Conservation (phyloP, 805 yeast genomes). For the Starmerella khaoyaiensis region DNA sequence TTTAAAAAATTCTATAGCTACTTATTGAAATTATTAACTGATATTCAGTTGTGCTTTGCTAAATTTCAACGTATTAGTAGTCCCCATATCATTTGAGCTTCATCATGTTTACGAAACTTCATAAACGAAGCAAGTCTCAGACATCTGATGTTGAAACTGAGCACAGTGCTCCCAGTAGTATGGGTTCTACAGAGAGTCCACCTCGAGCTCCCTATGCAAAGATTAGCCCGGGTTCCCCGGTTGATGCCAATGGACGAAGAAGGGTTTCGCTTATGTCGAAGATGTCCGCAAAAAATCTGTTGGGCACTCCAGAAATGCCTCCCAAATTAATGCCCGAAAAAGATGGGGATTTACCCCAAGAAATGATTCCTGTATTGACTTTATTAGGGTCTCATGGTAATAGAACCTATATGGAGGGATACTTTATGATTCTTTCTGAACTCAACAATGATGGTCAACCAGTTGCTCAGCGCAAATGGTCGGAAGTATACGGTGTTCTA, state of each 20-base stretch:
- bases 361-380: constrained; percentile 58
- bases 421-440: constrained; percentile 33
- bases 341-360: constrained; percentile 39
- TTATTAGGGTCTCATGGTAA: constrained; percentile 57
- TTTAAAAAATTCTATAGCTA: too few species aligned
- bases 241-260: too few species aligned
- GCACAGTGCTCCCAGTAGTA: too few species aligned
- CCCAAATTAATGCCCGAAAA: constrained; percentile 2
- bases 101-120: constrained; percentile 7
- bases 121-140: constrained; percentile 7
- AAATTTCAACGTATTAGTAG: background rate
- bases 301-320: background rate
- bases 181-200: background rate
- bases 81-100: background rate
- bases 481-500: constrained; percentile 81
- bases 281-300: constrained; percentile 1
- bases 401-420: constrained; percentile 49
- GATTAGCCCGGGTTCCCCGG: too few species aligned
- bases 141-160: constrained; percentile 1
- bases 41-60: background rate
- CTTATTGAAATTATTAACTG: too few species aligned
- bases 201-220: too few species aligned
- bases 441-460: constrained; percentile 71
- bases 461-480: constrained; percentile 65
- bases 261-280: background rate